Percentiles rank a stretch among this genome's conserved stretches.
Evolutionary conservation across 2,329 filamentous ascomycete species (phyloP).

Genomic region (Fusarium miscanthi): DNA sequence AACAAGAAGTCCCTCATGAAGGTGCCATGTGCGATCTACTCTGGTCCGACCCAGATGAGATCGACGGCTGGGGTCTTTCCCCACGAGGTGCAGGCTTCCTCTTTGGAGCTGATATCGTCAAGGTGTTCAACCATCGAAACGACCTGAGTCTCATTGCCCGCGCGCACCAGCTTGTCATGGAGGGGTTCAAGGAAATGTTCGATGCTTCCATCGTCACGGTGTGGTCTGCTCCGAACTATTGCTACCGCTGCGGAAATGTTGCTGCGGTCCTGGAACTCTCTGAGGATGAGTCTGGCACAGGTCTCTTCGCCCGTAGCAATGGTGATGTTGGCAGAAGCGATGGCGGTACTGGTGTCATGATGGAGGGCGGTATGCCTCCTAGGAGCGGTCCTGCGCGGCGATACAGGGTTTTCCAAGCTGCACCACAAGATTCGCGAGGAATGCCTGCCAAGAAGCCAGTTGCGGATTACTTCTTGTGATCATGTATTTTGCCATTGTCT

Average conservation of each 20-base stretch:
- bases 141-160: conserved; percentile 91
- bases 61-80: conserved; percentile 95
- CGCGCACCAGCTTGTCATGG: conserved; percentile 98
- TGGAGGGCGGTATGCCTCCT: conserved; percentile 57
- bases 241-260: conserved; percentile 95
- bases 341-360: conserved; percentile 61
- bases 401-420: conserved; percentile 96
- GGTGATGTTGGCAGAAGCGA: conserved; percentile 74
- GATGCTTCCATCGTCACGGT: conserved; percentile 95
- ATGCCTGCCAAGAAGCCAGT: conserved; percentile 99
- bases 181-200: conserved; percentile 99
- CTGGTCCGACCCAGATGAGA: conserved; percentile 98
- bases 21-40: conserved; percentile 98
- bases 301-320: conserved; percentile 75
- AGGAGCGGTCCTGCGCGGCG: conserved; percentile 81
- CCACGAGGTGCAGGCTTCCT: conserved; percentile 95
- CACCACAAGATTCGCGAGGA: conserved; percentile 92
- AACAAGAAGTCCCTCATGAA: conserved; percentile 98
- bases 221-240: conserved; percentile 98
- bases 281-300: conserved; percentile 83
- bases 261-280: conserved; percentile 93
- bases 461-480: conserved; percentile 90
- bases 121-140: conserved; percentile 94
- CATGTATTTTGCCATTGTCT: background rate
- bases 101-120: conserved; percentile 95